Base-by-base conservation (phyloP, 2,329 filamentous ascomycete species). In the Rutstroemia sp. region DNA sequence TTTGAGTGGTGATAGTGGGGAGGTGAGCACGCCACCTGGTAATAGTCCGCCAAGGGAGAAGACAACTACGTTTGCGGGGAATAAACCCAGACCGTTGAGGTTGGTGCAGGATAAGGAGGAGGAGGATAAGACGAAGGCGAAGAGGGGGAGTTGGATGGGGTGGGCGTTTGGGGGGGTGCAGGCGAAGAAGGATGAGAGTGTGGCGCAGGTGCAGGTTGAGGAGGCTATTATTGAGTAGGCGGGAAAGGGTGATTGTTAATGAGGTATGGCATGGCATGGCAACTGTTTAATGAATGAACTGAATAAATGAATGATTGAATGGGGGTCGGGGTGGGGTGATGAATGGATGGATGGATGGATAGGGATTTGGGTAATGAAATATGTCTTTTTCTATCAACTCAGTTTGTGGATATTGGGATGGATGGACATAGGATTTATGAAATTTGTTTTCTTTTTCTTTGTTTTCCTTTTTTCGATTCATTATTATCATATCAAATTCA, bases 51-150 rank as follows among this genome's bases (percentile, higher is more conserved):
- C 82, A 16, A 76, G 82, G 48, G 67, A 84, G 66, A 81, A 82
- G 70, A 74, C 75, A 58, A 81, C 78, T 39, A 82, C 79, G 1
- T 82, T 81, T 56, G 81, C 80, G 4, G 83, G 83, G 46, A 86
- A 85, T 67, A 94, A 94, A 72, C 84, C 95, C 57, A 81, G 92
- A 38, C 92, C 92, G 6, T 75, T 99, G 62, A 81, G 92, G 16
- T 78, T 99, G 30, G 91, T 97, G 48, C 88, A 94, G 72, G 89
- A 95, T 73, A 73, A 72, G 52, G 74, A 73, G 55, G 66, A 68
- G 47, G 72, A 75, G 58, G 76, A 77, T 64, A 69, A 70, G 19
- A 71, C 75, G 52, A 70, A 67, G 34, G 79, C 78, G 65, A 86
- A 86, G 74, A 75, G 84, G 48, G 75, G 76, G 19, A 86, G 82